A percentile compares a stretch with the other conserved stretches of the same genome.
phyloP scores from a whole-genome alignment of 164 flowering plant species.

The Vitis rotundifolia region DNA sequence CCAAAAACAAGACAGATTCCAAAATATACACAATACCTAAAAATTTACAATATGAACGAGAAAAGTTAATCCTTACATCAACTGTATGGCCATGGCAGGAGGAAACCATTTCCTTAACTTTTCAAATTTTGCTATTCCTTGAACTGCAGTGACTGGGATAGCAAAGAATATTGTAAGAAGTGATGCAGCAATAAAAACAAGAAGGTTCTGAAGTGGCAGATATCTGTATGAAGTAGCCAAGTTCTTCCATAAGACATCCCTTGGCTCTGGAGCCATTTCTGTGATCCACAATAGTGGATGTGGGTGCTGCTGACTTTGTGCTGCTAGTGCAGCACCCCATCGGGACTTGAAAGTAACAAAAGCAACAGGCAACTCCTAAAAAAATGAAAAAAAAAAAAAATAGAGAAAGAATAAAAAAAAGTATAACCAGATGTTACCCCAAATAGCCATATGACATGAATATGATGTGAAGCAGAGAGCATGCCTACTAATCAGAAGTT shows the following conservation, averaged over 20 bases:
- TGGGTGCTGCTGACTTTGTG: slow-evolving; percentile 79
- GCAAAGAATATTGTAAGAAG: slow-evolving; percentile 84
- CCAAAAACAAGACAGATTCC: neutral
- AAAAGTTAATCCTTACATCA: slow-evolving; percentile 53
- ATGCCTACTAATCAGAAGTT: too few relatives aligned
- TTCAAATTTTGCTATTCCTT: slow-evolving; percentile 85
- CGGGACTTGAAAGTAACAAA: slow-evolving; percentile 84
- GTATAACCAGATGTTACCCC: too few relatives aligned
- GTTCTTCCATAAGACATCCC: slow-evolving; percentile 82
- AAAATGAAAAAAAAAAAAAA: neutral
- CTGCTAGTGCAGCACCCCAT: slow-evolving; percentile 68
- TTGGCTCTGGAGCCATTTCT: slow-evolving; percentile 89
- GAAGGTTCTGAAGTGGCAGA: slow-evolving; percentile 53
- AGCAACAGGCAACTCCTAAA: slow-evolving; percentile 86
- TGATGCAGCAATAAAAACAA: slow-evolving; percentile 49
- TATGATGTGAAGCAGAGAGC: too few relatives aligned
- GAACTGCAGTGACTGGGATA: slow-evolving; percentile 87
- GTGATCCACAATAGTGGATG: slow-evolving; percentile 80
- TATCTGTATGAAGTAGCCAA: slow-evolving; percentile 45
- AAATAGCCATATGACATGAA: too few relatives aligned
- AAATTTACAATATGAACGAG: neutral
- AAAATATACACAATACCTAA: neutral
- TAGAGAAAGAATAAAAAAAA: neutral
- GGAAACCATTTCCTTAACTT: slow-evolving; percentile 87
- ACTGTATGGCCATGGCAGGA: slow-evolving; percentile 76